Conservation (phyloP, 164 flowering plant species). For the Litsea cubeba region DNA sequence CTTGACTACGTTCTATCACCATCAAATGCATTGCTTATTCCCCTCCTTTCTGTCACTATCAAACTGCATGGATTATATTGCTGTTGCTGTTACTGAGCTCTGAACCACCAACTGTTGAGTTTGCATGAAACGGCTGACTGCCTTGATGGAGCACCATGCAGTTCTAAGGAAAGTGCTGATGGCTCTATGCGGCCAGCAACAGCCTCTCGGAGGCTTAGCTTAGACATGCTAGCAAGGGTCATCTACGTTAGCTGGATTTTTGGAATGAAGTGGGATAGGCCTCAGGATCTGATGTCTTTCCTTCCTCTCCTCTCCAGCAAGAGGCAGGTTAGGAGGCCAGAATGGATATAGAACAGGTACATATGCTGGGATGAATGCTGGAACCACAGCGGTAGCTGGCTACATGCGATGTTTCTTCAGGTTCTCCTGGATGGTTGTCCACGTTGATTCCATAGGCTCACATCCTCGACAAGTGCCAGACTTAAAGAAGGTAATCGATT, state of each 20-base stretch:
- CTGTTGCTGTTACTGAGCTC: constrained; percentile 33
- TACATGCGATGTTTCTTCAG: constrained; percentile 25
- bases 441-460: constrained; percentile 51
- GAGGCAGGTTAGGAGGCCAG: constrained; percentile 45
- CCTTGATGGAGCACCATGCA: constrained; percentile 58
- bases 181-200: constrained; percentile 28
- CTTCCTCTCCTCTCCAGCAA: constrained; percentile 1
- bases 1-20: background rate
- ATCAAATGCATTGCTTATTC: background rate
- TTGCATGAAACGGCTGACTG: constrained; percentile 85
- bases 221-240: constrained; percentile 80
- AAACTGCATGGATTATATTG: constrained; percentile 52
- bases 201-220: constrained; percentile 57
- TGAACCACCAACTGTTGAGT: constrained; percentile 34
- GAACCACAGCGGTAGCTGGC: constrained; percentile 27
- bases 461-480: constrained; percentile 44
- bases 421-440: constrained; percentile 24
- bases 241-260: constrained; percentile 72
- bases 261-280: constrained; percentile 61
- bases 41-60: constrained; percentile 8
- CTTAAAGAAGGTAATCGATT: constrained; percentile 37
- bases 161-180: constrained; percentile 46
- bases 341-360: constrained; percentile 47
- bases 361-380: constrained; percentile 50
- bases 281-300: constrained; percentile 57